Conservation (phyloP, 1,284 basidiomycete species). For the Cystobasidium slooffiae region DNA sequence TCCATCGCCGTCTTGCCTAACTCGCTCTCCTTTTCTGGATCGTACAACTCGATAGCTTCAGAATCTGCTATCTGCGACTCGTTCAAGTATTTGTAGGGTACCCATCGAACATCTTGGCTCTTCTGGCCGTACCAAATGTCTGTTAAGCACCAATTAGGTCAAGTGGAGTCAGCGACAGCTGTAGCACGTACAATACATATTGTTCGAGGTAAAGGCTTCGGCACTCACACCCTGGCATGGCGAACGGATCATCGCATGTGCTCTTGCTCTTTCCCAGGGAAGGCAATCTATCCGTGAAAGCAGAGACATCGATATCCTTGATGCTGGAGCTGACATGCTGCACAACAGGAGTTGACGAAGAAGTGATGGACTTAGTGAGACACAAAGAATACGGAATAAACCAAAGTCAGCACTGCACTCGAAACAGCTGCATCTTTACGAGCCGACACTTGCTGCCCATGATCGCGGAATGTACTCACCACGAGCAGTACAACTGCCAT, state of each 20-base stretch:
- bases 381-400: too few relatives aligned
- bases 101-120: conserved; percentile 36
- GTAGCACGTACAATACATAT: neutral
- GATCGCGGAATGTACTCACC: neutral
- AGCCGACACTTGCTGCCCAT: neutral
- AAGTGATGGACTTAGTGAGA: neutral
- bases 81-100: conserved; percentile 30
- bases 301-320: conserved; percentile 9
- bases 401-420: too few relatives aligned
- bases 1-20: neutral
- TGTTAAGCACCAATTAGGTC: neutral
- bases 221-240: conserved; percentile 38
- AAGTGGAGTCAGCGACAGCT: neutral
- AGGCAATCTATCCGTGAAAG: conserved; percentile 3
- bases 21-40: conserved; percentile 16
- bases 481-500: conserved; percentile 2
- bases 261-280: neutral
- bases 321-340: neutral
- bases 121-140: conserved; percentile 41
- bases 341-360: conserved; percentile 8
- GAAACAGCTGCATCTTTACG: too few relatives aligned
- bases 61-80: conserved; percentile 11
- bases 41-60: neutral
- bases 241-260: conserved; percentile 25
- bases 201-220: neutral